phyloP scores from a whole-genome alignment of 306 rosid genomes.

The Boehmeria nivea region DNA sequence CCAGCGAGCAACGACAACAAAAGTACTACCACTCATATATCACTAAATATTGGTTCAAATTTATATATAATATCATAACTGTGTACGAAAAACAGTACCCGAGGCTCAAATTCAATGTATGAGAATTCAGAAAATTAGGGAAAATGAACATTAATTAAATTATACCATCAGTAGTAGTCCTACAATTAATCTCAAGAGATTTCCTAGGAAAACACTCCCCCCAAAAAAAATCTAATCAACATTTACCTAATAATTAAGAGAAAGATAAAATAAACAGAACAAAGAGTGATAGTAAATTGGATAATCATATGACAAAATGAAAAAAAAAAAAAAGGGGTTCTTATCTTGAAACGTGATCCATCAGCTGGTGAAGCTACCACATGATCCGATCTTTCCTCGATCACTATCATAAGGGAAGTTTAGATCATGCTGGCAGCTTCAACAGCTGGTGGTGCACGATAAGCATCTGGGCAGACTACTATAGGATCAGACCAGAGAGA shows the following conservation, averaged over 20 bases:
- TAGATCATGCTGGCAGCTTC: conserved; percentile 93
- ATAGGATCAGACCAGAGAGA: background rate
- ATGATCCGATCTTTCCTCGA: conserved; percentile 69
- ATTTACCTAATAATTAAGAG: too few species aligned
- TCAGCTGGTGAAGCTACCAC: conserved; percentile 70
- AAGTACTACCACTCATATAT: too few species aligned
- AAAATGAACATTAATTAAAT: too few species aligned
- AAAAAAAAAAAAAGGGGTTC: background rate
- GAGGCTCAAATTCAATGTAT: conserved; percentile 10
- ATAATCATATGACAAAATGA: background rate
- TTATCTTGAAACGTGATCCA: conserved; percentile 42
- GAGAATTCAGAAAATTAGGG: background rate
- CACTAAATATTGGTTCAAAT: too few species aligned
- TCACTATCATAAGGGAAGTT: conserved; percentile 37
- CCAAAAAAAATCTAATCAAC: too few species aligned
- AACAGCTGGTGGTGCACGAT: conserved; percentile 57
- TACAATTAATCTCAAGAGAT: too few species aligned
- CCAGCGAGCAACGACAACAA: too few species aligned
- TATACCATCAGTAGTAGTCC: too few species aligned
- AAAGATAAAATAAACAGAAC: background rate
- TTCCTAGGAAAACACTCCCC: too few species aligned
- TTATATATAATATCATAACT: too few species aligned
- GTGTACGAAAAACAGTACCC: too few species aligned
- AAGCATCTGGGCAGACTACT: background rate
- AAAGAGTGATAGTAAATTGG: background rate